A percentile compares a stretch with the other conserved stretches of the same genome.
phyloP scores from a whole-genome alignment of 768 basidiomycete genomes.

The Collybia nuda region DNA sequence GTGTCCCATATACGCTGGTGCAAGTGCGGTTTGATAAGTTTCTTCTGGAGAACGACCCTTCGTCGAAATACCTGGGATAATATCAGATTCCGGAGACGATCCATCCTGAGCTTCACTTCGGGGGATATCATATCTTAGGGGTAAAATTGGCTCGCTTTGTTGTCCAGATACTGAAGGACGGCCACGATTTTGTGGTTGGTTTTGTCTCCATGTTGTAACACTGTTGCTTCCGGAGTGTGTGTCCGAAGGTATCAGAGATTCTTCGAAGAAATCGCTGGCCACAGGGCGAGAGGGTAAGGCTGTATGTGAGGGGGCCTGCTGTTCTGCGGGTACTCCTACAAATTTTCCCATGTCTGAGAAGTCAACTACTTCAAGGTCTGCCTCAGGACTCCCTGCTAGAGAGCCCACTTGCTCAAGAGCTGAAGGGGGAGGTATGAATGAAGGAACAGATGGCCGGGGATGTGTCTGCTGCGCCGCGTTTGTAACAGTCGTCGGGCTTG shows the following conservation, averaged over 20 bases:
- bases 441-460: slow-evolving; percentile 24
- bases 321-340: slow-evolving; percentile 40
- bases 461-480: slow-evolving; percentile 25
- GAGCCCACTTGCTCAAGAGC: slow-evolving; percentile 41
- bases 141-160: background rate
- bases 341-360: slow-evolving; percentile 77
- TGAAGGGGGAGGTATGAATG: slow-evolving; percentile 31
- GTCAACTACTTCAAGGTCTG: slow-evolving; percentile 77
- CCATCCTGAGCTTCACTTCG: too few relatives aligned
- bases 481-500: slow-evolving; percentile 30
- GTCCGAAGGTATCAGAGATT: slow-evolving; percentile 20
- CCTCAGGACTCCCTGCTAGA: slow-evolving; percentile 47
- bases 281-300: slow-evolving; percentile 42
- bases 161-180: background rate
- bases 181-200: slow-evolving; percentile 3
- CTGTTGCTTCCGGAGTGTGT: slow-evolving; percentile 28
- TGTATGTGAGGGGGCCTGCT: slow-evolving; percentile 11
- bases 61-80: background rate
- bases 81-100: background rate
- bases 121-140: background rate
- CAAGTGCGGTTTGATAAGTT: slow-evolving; percentile 20
- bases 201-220: slow-evolving; percentile 46
- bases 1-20: slow-evolving; percentile 19
- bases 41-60: slow-evolving; percentile 8
- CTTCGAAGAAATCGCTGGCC: slow-evolving; percentile 77